These are phyloP conservation scores for Globisporangium paroecandrum DNA, from an alignment of 352 stramenopile species.

Conservation along the genomic window DNA sequence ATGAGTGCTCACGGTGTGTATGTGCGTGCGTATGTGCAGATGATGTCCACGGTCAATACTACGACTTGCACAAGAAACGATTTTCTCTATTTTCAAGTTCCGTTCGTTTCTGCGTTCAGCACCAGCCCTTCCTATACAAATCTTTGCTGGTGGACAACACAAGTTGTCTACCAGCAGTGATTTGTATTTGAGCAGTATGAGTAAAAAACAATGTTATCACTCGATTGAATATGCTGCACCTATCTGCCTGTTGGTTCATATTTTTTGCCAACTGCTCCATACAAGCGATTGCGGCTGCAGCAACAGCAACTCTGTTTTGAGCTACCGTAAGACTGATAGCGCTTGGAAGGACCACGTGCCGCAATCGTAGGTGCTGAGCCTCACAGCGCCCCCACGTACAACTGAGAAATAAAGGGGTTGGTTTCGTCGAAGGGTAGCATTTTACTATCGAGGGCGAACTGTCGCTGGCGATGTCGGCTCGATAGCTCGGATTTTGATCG, in stretches of 20 bases:
- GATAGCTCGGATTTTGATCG: too few relatives aligned
- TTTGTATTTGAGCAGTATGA: background rate
- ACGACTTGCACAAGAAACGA: constrained; percentile 77
- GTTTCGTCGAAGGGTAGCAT: too few relatives aligned
- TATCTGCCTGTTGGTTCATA: too few relatives aligned
- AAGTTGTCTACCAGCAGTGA: background rate
- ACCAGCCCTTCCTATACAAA: too few relatives aligned
- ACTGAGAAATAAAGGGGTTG: background rate
- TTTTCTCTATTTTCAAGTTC: too few relatives aligned
- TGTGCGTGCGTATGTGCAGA: background rate
- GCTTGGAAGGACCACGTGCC: background rate
- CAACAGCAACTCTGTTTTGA: background rate
- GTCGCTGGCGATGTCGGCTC: too few relatives aligned
- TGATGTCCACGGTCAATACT: constrained; percentile 98
- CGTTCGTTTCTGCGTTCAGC: too few relatives aligned
- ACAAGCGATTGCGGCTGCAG: background rate
- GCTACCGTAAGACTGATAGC: background rate
- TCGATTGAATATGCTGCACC: too few relatives aligned
- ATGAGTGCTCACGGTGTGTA: background rate
- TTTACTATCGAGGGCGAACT: too few relatives aligned
- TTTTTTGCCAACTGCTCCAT: too few relatives aligned
- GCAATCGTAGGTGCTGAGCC: background rate
- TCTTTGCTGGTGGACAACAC: too few relatives aligned
- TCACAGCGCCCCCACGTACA: background rate
- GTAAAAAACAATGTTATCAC: background rate